phyloP scores from a whole-genome alignment of 352 stramenopile species.

The Pythium angustatum region DNA sequence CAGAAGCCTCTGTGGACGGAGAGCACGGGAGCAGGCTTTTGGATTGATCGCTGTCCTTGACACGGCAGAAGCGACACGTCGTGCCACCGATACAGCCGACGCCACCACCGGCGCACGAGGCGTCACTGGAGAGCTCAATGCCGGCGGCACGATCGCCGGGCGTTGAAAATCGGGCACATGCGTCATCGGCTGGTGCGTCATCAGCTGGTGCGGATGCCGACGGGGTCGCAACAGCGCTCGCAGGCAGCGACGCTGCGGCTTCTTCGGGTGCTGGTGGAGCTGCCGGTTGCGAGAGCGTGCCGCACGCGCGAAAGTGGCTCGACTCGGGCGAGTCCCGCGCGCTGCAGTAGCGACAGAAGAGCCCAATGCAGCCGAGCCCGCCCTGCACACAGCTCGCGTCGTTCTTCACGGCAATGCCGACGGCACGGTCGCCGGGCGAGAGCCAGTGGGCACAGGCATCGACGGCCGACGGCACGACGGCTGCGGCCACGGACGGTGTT shows the following conservation, averaged over 20 bases:
- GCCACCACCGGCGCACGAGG: not conserved
- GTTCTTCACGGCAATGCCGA: slow-evolving; percentile 4
- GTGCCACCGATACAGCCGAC: slow-evolving; percentile 29
- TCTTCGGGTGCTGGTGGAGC: not conserved
- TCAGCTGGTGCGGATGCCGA: too few relatives aligned
- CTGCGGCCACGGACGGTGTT: not conserved
- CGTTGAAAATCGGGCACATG: not conserved
- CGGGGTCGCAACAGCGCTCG: too few relatives aligned
- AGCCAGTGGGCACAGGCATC: slow-evolving; percentile 11
- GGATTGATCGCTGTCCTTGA: slow-evolving; percentile 25
- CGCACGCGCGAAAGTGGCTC: not conserved
- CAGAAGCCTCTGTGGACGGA: too few relatives aligned
- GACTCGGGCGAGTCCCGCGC: slow-evolving; percentile 11
- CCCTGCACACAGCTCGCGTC: slow-evolving; percentile 18
- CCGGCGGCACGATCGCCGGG: slow-evolving; percentile 1
- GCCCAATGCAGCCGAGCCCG: slow-evolving; percentile 26
- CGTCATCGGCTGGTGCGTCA: not conserved
- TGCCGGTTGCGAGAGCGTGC: not conserved
- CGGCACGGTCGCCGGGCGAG: slow-evolving; percentile 13
- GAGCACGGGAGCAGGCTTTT: slow-evolving; percentile 8
- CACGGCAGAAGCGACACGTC: slow-evolving; percentile 36
- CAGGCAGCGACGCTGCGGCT: not conserved
- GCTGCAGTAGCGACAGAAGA: slow-evolving; percentile 30
- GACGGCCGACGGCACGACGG: not conserved
- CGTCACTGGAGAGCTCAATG: not conserved